Percentiles rank a stretch among this genome's conserved stretches.
These are phyloP conservation scores for Rhypophila decipiens DNA, from an alignment of 495 filamentous ascomycete genomes.

Conservation along the genomic window DNA sequence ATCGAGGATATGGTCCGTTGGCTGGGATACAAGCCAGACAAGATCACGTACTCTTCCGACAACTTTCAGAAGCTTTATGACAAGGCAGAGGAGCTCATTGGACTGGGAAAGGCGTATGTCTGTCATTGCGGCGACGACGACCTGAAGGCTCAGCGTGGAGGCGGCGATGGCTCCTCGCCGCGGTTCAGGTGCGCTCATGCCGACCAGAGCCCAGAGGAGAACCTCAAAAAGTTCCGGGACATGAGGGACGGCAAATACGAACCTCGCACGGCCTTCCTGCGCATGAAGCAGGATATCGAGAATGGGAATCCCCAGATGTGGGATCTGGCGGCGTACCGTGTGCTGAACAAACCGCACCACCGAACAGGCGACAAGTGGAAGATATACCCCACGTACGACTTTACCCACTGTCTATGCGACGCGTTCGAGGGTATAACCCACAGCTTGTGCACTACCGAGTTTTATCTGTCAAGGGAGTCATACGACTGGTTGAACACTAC, in stretches of 20 bases:
- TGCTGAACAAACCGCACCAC: constrained; percentile 64
- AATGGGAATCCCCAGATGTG: constrained; percentile 64
- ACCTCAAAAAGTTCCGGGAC: constrained; percentile 72
- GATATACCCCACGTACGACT: constrained; percentile 89
- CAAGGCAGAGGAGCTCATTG: constrained; percentile 79
- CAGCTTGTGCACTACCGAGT: constrained; percentile 85
- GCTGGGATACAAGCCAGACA: constrained; percentile 73
- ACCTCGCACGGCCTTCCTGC: constrained; percentile 76
- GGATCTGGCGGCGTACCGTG: constrained; percentile 75
- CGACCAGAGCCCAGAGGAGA: constrained; percentile 65
- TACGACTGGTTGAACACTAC: constrained; percentile 82
- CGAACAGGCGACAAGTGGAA: constrained; percentile 69
- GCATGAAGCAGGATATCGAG: constrained; percentile 77
- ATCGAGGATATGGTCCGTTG: constrained; percentile 76
- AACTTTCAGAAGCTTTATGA: constrained; percentile 86
- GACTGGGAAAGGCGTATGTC: constrained; percentile 68
- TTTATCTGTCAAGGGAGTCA: constrained; percentile 64
- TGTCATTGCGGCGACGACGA: constrained; percentile 53
- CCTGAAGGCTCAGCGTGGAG: constrained; percentile 79
- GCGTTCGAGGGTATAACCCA: constrained; percentile 84
- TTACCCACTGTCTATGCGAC: constrained; percentile 85
- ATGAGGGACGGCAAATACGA: constrained; percentile 92
- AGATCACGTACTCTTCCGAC: constrained; percentile 73
- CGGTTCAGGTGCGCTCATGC: constrained; percentile 77
- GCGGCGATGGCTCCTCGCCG: constrained; percentile 56